These are phyloP conservation scores for Alternaria sp. DNA, from an alignment of 2,329 filamentous ascomycete genomes.

Conservation along the genomic window DNA sequence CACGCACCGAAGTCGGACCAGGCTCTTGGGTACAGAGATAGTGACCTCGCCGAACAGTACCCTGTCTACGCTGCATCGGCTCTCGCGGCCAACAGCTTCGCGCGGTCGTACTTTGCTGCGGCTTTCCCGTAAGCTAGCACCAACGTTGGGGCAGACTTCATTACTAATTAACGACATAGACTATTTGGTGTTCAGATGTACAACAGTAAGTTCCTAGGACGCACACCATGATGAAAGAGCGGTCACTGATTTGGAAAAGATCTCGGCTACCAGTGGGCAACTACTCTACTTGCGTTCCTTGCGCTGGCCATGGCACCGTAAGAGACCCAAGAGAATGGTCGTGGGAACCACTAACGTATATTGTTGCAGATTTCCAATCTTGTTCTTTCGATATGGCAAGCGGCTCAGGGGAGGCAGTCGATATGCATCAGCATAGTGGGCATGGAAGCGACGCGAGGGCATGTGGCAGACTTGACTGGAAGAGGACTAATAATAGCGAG, in stretches of 20 bases:
- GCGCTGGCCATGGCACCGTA: slow-evolving; percentile 58
- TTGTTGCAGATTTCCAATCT: slow-evolving; percentile 50
- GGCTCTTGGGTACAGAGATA: slow-evolving; percentile 17
- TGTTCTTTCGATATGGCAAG: slow-evolving; percentile 60
- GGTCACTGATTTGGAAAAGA: slow-evolving; percentile 52
- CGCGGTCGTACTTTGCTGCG: slow-evolving; percentile 56
- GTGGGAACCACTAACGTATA: slow-evolving; percentile 41
- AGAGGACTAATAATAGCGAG: slow-evolving; percentile 43
- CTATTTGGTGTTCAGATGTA: slow-evolving; percentile 59
- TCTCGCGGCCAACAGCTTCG: slow-evolving; percentile 59
- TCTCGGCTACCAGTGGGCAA: slow-evolving; percentile 60
- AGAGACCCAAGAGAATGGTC: slow-evolving; percentile 35
- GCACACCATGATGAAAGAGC: slow-evolving; percentile 46
- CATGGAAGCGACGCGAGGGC: slow-evolving; percentile 5
- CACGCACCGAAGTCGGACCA: slow-evolving; percentile 30
- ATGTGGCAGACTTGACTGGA: slow-evolving; percentile 20
- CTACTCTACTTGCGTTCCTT: slow-evolving; percentile 55
- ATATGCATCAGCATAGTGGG: slow-evolving; percentile 52
- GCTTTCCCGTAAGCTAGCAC: slow-evolving; percentile 49
- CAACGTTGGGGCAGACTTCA: slow-evolving; percentile 1
- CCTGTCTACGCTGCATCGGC: slow-evolving; percentile 58
- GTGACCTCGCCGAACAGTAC: slow-evolving; percentile 49
- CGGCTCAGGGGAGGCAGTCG: slow-evolving; percentile 55
- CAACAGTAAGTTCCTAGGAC: slow-evolving; percentile 52
- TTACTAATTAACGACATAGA: slow-evolving; percentile 10